These are phyloP conservation scores for Articulospora tetracladia DNA, from an alignment of 495 filamentous ascomycete genomes.

Conservation along the genomic window DNA sequence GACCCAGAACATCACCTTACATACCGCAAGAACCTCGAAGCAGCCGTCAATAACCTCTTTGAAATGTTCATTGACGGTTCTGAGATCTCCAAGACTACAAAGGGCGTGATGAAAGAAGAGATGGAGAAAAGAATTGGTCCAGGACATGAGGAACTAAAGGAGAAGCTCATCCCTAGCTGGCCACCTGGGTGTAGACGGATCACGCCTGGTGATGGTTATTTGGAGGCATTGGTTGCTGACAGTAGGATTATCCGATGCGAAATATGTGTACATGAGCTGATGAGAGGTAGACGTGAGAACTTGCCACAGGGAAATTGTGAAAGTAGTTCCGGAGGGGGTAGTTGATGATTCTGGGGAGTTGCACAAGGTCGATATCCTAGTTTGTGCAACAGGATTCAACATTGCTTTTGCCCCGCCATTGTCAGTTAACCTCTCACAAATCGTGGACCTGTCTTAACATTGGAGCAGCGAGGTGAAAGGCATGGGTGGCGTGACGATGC, in stretches of 20 bases:
- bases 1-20: conserved; percentile 35
- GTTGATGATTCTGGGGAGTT: conserved; percentile 47
- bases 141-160: conserved; percentile 9
- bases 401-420: conserved; percentile 54
- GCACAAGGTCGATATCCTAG: conserved; percentile 52
- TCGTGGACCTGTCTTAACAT: not conserved
- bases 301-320: conserved; percentile 37
- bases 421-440: conserved; percentile 36
- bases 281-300: not conserved
- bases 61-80: conserved; percentile 49
- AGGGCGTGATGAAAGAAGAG: conserved; percentile 1
- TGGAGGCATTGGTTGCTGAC: conserved; percentile 58
- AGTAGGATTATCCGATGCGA: conserved; percentile 56
- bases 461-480: conserved; percentile 43
- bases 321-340: conserved; percentile 55
- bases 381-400: conserved; percentile 70
- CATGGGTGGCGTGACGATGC: conserved; percentile 28
- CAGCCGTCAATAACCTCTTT: conserved; percentile 49
- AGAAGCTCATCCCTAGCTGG: conserved; percentile 5
- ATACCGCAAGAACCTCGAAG: conserved; percentile 33
- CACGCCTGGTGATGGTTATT: conserved; percentile 65
- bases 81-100: conserved; percentile 44
- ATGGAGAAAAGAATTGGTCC: conserved; percentile 9
- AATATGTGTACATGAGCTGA: conserved; percentile 13
- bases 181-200: conserved; percentile 55